Percentiles rank a stretch among this genome's conserved stretches.
These are phyloP conservation scores for Exsudoporus frostii DNA, from an alignment of 768 basidiomycete species.

Conservation along the genomic window DNA sequence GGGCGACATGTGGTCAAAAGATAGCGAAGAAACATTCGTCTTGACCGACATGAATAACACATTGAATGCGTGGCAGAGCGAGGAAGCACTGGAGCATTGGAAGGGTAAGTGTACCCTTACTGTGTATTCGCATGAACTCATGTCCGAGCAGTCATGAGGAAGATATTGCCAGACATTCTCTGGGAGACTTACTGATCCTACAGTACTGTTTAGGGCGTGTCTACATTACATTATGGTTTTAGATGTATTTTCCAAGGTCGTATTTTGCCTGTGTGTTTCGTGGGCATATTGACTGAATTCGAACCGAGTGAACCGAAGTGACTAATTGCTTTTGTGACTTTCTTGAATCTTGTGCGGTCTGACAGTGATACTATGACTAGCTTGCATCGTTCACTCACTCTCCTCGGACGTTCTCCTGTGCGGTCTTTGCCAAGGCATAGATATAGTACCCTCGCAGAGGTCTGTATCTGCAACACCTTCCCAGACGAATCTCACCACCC, in stretches of 20 bases:
- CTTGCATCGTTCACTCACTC: slow-evolving; percentile 13
- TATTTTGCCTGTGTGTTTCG: neutral
- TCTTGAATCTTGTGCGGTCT: no score
- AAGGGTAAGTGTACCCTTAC: slow-evolving; percentile 43
- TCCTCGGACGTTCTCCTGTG: neutral
- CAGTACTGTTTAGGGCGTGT: neutral
- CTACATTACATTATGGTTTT: neutral
- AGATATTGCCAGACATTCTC: slow-evolving; percentile 63
- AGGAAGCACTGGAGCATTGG: slow-evolving; percentile 73
- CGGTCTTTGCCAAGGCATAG: slow-evolving; percentile 7
- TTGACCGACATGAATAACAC: slow-evolving; percentile 62
- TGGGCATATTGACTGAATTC: neutral
- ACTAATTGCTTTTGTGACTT: neutral
- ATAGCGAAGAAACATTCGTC: slow-evolving; percentile 45
- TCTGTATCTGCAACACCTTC: neutral
- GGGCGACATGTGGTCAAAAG: slow-evolving; percentile 10
- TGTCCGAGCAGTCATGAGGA: slow-evolving; percentile 62
- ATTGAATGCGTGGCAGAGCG: slow-evolving; percentile 62
- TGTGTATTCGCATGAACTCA: slow-evolving; percentile 3
- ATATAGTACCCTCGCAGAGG: slow-evolving; percentile 27
- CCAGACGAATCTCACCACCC: slow-evolving; percentile 5
- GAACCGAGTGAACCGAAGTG: neutral
- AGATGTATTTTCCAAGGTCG: neutral
- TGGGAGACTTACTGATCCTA: slow-evolving; percentile 72
- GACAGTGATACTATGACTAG: slow-evolving; percentile 7